Base-by-base conservation (phyloP, 306 rosid genomes). In the Vachellia pachyceras region DNA sequence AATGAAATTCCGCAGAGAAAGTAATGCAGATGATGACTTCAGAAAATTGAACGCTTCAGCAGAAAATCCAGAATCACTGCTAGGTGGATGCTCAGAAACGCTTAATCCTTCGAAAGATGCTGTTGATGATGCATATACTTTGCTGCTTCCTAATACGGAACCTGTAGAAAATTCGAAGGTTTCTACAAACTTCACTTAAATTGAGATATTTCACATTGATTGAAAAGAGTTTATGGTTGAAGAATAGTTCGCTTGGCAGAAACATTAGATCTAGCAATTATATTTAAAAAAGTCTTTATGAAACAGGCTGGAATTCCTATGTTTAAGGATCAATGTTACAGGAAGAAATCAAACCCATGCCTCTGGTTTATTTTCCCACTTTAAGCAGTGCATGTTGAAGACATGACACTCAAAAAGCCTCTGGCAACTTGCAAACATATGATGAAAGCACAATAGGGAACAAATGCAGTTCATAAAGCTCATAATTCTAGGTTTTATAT, bases 141-240 rank as follows among this genome's bases (percentile, higher is more conserved):
- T 69, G 49, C 42, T 88, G 33, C 93, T 86, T 63, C 87, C 94
- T 65, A 61, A 68, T 17, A 35, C 83, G 52, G 58, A 70, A 76
- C 52, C 85, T 40, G 63, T 84, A 66, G 82, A 72, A 58, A 84
- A 82, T 50, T 46, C 36, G 33, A 80, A 85, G 87, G 87, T 82
- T 75, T 6, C n/a, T 41, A 25, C 69, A 72, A 70, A 72, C 47
- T 70, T 64, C 20, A 39, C 47, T 50, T 23, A 60, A 60, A 60
- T 12, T 66, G 0, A 71, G 63, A 72, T 50, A 39, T 55, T 58
- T 36, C 63, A 9, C 15, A 44, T 40, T 57, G 44, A 57, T 82
- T 44, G 75, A 13, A 13, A 22, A 44, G 47, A 67, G 41, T 45
- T 45, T 39, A 25, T 35, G 50, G 23, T 23, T 80, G 23, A 33